Conservation (phyloP, 305 asterid genomes). For the Ilex paraguariensis region DNA sequence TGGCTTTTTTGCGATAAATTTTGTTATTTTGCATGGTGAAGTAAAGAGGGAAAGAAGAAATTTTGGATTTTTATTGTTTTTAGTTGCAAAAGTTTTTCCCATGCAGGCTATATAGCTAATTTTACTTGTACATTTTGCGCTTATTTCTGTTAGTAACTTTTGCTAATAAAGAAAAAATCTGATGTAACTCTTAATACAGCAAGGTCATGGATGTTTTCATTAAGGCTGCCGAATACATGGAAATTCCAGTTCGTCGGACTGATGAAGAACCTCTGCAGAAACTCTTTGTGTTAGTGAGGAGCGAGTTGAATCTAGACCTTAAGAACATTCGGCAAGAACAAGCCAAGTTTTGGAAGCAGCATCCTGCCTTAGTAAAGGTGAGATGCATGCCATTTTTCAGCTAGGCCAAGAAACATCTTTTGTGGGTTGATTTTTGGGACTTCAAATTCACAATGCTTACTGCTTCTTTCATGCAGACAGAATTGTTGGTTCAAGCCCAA, state of each 20-base stretch:
- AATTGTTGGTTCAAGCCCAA: slow-evolving; percentile 95
- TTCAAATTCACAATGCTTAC: slow-evolving; percentile 1
- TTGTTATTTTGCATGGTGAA: too few relatives aligned
- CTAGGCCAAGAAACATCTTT: neutral
- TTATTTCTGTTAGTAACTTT: too few relatives aligned
- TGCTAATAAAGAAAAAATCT: slow-evolving; percentile 20
- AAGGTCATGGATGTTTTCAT: slow-evolving; percentile 95
- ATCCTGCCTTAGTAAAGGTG: slow-evolving; percentile 97
- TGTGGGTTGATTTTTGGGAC: too few relatives aligned
- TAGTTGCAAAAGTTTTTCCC: too few relatives aligned
- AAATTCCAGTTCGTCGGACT: slow-evolving; percentile 91
- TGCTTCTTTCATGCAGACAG: slow-evolving; percentile 50
- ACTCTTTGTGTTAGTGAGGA: slow-evolving; percentile 82
- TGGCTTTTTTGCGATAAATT: too few relatives aligned
- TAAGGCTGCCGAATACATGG: slow-evolving; percentile 97
- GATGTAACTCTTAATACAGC: slow-evolving; percentile 43
- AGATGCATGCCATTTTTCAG: slow-evolving; percentile 5
- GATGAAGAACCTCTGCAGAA: slow-evolving; percentile 98
- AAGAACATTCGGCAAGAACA: slow-evolving; percentile 93
- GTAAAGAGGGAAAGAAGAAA: too few relatives aligned
- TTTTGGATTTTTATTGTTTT: too few relatives aligned
- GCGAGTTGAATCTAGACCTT: slow-evolving; percentile 93
- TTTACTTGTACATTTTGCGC: neutral
- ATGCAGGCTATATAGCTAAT: neutral
- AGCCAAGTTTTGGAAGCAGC: slow-evolving; percentile 96